Base-by-base conservation (phyloP, 345 rosid species). In the Microcos paniculata region DNA sequence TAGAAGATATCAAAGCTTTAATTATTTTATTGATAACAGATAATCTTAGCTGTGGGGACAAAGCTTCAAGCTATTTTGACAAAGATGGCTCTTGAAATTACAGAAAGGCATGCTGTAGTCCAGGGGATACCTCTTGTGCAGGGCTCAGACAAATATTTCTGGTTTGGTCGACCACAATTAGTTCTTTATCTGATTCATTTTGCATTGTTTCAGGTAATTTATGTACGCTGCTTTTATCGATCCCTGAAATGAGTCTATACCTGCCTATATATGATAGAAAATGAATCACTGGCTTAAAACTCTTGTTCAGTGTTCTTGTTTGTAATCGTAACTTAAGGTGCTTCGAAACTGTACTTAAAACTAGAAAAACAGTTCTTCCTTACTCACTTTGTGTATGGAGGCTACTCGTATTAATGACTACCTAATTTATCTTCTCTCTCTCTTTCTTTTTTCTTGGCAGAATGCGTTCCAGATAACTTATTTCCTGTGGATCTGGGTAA, bases 81-180 rank as follows among this genome's bases (percentile, higher is more conserved):
- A 16, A 90, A 85, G 80, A 93, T 93, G 98, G 98, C 97, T 67
- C 84, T 93, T 1, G 95, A 92, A 65, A 92, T 93, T 64, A 72
- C 84, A 0, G 98, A 96, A 62, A 88, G 82, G 77, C 99, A 96
- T 48, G 94, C 98, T 0, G 97, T 96, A 35, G 97, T 96, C 24
- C 99, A 96, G 82, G 99, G 99, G 59, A 90, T 96, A 70, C 99
- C 98, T 8, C 98, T 92, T 66, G 99, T 96, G 71, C 91, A 92
- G 83, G 98, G 87, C 80, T 93, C 97, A 16, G 95, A 96, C 79
- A 86, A 81, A 69, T 92, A 96, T 67, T 93, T 96, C 79, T 96
- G 99, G 99, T 91, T 95, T 28, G 78, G 89, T 62, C 84, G 84
- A 45, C 98, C 99, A 8, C 90, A 90, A 19, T 72, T 92, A 52